These are phyloP conservation scores for Claviceps sp. DNA, from an alignment of 2,329 filamentous ascomycete genomes.

Conservation along the genomic window DNA sequence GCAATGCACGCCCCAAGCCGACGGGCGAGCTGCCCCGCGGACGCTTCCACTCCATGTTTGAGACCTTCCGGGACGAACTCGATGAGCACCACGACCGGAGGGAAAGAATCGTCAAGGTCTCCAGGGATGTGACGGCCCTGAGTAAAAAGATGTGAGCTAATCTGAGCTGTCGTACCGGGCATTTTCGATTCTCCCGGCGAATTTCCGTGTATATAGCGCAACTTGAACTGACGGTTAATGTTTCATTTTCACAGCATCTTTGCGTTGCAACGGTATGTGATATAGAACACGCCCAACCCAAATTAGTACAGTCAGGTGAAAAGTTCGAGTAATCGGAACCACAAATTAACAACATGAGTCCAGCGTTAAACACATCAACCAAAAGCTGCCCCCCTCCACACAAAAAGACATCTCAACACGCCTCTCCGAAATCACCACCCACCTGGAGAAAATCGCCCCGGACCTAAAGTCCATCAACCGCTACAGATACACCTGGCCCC, in stretches of 20 bases:
- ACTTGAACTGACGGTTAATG: neutral
- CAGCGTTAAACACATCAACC: conserved; percentile 51
- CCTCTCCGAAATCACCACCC: conserved; percentile 54
- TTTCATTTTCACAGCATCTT: conserved; percentile 20
- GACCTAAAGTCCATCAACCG: conserved; percentile 72
- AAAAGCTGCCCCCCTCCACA: conserved; percentile 54
- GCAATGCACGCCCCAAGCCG: conserved; percentile 30
- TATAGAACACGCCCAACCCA: too few species aligned
- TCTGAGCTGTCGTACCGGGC: neutral
- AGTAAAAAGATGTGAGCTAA: conserved; percentile 84
- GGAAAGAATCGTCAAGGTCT: conserved; percentile 81
- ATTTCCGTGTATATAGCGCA: neutral
- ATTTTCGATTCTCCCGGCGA: too few species aligned
- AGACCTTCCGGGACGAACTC: conserved; percentile 70
- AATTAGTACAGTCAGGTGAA: too few species aligned
- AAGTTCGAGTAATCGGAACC: too few species aligned
- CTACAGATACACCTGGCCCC: conserved; percentile 66
- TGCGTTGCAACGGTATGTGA: conserved; percentile 24
- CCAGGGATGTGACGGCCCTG: conserved; percentile 79
- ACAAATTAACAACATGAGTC: neutral
- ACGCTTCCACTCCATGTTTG: conserved; percentile 63
- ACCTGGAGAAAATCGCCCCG: conserved; percentile 52
- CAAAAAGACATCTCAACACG: conserved; percentile 56
- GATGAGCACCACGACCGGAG: conserved; percentile 90
- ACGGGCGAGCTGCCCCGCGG: conserved; percentile 22